Conservation (phyloP, 2,329 filamentous ascomycete species). For the Rugonectria rugulosa region DNA sequence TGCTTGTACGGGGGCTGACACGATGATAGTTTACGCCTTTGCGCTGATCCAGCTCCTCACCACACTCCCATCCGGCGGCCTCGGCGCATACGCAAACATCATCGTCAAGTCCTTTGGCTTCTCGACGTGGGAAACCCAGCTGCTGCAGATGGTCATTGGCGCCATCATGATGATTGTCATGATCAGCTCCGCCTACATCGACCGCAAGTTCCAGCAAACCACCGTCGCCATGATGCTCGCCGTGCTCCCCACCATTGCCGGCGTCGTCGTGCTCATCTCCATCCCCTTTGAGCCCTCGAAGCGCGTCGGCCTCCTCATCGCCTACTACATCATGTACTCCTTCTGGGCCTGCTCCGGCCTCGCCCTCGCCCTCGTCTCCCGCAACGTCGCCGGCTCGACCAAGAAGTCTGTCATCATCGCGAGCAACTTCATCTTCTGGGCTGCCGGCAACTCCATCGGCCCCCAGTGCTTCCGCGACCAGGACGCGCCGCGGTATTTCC, state of each 20-base stretch:
- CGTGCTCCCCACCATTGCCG: conserved; percentile 70
- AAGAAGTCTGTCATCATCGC: conserved; percentile 13
- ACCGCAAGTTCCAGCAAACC: conserved; percentile 72
- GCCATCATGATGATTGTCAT: conserved; percentile 75
- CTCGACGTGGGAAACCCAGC: conserved; percentile 69
- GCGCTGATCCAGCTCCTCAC: conserved; percentile 72
- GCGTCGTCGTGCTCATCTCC: conserved; percentile 75
- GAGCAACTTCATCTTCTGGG: conserved; percentile 15
- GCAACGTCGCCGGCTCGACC: conserved; percentile 14
- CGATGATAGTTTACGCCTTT: conserved; percentile 59
- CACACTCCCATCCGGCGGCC: conserved; percentile 73
- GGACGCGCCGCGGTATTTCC: conserved; percentile 11
- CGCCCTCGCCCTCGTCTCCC: conserved; percentile 53
- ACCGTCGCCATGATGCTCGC: conserved; percentile 65
- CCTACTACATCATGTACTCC: conserved; percentile 77
- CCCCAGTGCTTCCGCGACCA: conserved; percentile 8
- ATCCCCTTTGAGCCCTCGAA: conserved; percentile 66
- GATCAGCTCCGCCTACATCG: conserved; percentile 69
- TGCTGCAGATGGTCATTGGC: conserved; percentile 78
- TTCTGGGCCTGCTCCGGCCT: conserved; percentile 75
- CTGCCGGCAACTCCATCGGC: conserved; percentile 6
- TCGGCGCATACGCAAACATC: conserved; percentile 76
- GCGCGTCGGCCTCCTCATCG: conserved; percentile 71
- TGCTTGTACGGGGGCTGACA: not conserved
- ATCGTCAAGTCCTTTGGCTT: conserved; percentile 75